phyloP scores from a whole-genome alignment of 306 rosid species.

The Sphenostylis stenocarpa region DNA sequence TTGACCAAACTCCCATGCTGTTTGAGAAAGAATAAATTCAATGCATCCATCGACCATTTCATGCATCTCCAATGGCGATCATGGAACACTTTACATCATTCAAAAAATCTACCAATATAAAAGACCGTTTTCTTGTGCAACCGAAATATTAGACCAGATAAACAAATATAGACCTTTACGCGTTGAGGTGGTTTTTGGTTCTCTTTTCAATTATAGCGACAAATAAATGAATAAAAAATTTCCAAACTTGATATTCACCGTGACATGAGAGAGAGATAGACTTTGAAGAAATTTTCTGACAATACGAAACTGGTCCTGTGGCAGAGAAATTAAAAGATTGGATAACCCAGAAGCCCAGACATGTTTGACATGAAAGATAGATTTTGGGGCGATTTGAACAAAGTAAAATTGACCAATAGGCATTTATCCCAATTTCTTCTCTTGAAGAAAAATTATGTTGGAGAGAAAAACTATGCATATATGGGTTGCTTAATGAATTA shows the following conservation, averaged over 20 bases:
- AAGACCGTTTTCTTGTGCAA: neutral
- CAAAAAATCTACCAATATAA: neutral
- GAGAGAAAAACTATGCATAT: neutral
- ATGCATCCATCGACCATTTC: constrained; percentile 15
- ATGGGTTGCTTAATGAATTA: neutral
- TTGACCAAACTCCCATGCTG: constrained; percentile 27
- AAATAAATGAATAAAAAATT: neutral
- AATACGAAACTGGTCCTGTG: neutral
- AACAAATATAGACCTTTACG: constrained; percentile 14
- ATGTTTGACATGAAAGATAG: constrained; percentile 24
- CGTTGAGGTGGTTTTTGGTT: neutral
- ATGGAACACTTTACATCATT: constrained; percentile 26
- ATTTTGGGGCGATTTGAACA: constrained; percentile 16
- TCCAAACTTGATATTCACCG: neutral
- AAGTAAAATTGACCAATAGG: constrained; percentile 13
- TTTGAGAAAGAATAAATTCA: constrained; percentile 24
- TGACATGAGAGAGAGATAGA: neutral
- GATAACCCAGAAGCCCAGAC: constrained; percentile 20
- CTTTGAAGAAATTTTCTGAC: constrained; percentile 15
- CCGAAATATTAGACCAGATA: neutral
- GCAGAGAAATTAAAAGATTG: constrained; percentile 20
- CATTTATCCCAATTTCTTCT: neutral
- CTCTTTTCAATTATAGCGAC: neutral
- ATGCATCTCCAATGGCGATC: constrained; percentile 23
- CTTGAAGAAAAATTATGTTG: neutral